Conservation (phyloP, 2,329 filamentous ascomycete species). For the Purpureocillium lavendulum region DNA sequence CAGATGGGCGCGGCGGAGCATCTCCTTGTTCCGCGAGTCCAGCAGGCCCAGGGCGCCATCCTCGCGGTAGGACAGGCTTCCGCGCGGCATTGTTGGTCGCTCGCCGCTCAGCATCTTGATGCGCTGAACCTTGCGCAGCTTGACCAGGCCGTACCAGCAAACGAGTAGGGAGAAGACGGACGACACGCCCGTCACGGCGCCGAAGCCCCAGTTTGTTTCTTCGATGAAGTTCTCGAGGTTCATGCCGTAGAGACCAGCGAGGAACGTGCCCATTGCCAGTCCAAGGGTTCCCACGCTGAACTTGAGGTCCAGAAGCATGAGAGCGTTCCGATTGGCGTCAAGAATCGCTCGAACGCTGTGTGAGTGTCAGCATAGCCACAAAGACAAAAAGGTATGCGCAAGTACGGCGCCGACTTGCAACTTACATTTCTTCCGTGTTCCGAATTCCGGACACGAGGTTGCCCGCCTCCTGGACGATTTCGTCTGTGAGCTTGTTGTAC, state of each 20-base stretch:
- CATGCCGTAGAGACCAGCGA: constrained; percentile 99
- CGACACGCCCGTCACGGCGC: constrained; percentile 62
- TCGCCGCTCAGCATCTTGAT: constrained; percentile 66
- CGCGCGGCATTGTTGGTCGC: constrained; percentile 27
- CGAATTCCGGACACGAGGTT: constrained; percentile 91
- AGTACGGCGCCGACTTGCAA: constrained; percentile 7
- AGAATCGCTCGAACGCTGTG: constrained; percentile 86
- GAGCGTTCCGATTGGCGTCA: constrained; percentile 93
- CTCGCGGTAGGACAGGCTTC: constrained; percentile 35
- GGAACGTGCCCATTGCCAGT: constrained; percentile 88
- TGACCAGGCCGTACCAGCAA: constrained; percentile 74
- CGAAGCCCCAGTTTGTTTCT: constrained; percentile 82
- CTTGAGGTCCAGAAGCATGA: constrained; percentile 95
- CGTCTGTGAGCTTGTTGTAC: constrained; percentile 95
- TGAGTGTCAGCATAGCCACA: constrained; percentile 13
- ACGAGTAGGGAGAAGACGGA: constrained; percentile 67
- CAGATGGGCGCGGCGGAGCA: constrained; percentile 42
- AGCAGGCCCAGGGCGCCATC: constrained; percentile 41
- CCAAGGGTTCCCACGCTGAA: constrained; percentile 93
- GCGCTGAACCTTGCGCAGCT: constrained; percentile 77
- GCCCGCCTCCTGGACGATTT: constrained; percentile 91
- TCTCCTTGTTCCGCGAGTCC: constrained; percentile 46
- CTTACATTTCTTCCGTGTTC: constrained; percentile 97
- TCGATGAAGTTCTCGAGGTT: constrained; percentile 98
- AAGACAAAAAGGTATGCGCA: not conserved